Conservation (phyloP, 2,329 filamentous ascomycete genomes). For the Graphilbum fragrans region DNA sequence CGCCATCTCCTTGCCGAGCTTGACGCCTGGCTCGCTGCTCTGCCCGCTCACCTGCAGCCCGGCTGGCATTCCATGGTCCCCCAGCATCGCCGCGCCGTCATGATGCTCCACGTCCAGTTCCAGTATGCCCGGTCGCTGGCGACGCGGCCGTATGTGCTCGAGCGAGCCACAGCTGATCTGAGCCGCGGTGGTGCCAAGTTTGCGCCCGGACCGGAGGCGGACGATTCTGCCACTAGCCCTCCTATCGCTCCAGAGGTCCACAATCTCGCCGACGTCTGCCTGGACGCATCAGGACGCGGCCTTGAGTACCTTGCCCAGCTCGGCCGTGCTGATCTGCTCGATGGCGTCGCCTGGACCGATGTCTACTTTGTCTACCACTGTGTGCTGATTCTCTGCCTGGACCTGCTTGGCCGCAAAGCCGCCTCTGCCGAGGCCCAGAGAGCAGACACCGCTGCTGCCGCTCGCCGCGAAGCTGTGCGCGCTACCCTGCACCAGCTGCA, state of each 20-base stretch:
- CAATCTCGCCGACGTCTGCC: slow-evolving; percentile 14
- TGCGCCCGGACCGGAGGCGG: too few species aligned
- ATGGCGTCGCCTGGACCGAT: slow-evolving; percentile 27
- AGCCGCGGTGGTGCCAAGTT: too few species aligned
- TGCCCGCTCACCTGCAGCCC: slow-evolving; percentile 23
- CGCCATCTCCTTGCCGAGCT: slow-evolving; percentile 19
- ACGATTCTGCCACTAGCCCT: neutral
- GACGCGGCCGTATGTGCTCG: slow-evolving; percentile 7
- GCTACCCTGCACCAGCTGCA: slow-evolving; percentile 4
- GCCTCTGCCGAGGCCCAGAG: neutral
- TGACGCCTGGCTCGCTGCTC: slow-evolving; percentile 18
- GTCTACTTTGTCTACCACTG: slow-evolving; percentile 22
- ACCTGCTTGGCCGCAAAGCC: slow-evolving; percentile 6
- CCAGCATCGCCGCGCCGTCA: slow-evolving; percentile 23
- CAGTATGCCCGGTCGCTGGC: slow-evolving; percentile 24
- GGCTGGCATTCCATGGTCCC: slow-evolving; percentile 25
- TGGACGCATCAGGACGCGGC: slow-evolving; percentile 21
- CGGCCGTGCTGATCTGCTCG: slow-evolving; percentile 22
- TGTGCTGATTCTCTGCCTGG: slow-evolving; percentile 8
- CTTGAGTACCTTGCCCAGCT: slow-evolving; percentile 21
- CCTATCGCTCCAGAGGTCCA: slow-evolving; percentile 18
- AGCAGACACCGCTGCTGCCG: neutral
- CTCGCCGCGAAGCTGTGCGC: slow-evolving; percentile 5
- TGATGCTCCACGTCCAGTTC: slow-evolving; percentile 25
- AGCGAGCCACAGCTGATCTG: slow-evolving; percentile 1